A percentile compares a stretch with the other conserved stretches of the same genome.
Evolutionary conservation across 352 stramenopile species (phyloP).

Genomic region (Plasmopara halstedii): DNA sequence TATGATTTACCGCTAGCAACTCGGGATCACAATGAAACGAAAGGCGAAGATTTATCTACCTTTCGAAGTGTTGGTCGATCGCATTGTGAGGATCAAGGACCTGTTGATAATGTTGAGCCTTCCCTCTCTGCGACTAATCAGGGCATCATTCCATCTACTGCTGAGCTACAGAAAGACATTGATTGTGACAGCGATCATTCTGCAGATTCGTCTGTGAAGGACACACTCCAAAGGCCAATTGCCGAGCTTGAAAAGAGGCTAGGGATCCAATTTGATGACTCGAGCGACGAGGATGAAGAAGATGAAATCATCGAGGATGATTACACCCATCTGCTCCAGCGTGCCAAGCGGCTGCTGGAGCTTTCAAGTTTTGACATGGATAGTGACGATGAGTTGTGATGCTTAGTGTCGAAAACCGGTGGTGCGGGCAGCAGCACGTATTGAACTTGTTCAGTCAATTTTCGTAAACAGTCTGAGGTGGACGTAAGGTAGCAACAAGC

Average conservation of each 20-base stretch:
- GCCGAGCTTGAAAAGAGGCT: slow-evolving; percentile 64
- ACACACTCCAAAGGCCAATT: slow-evolving; percentile 53
- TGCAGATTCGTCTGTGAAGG: slow-evolving; percentile 13
- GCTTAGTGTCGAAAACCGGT: no score
- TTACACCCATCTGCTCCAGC: slow-evolving; percentile 30
- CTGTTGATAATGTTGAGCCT: background rate
- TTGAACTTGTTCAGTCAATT: no score
- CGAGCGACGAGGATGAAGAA: slow-evolving; percentile 40
- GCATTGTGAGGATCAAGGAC: background rate
- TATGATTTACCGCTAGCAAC: background rate
- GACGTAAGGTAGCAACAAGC: no score
- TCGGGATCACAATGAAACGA: background rate
- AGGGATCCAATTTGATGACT: slow-evolving; percentile 53
- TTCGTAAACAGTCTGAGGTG: no score
- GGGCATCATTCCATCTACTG: background rate
- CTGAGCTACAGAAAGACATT: background rate
- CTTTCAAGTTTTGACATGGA: slow-evolving; percentile 39
- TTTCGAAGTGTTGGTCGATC: background rate
- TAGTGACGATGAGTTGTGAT: slow-evolving; percentile 27
- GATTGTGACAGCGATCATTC: slow-evolving; percentile 20
- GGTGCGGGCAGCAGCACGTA: no score
- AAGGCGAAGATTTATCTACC: background rate
- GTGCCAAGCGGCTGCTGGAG: slow-evolving; percentile 44
- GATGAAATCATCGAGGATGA: slow-evolving; percentile 51
- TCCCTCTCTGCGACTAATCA: background rate